Evolutionary conservation across 306 rosid species (phyloP).

Genomic region (Albizia julibrissin): DNA sequence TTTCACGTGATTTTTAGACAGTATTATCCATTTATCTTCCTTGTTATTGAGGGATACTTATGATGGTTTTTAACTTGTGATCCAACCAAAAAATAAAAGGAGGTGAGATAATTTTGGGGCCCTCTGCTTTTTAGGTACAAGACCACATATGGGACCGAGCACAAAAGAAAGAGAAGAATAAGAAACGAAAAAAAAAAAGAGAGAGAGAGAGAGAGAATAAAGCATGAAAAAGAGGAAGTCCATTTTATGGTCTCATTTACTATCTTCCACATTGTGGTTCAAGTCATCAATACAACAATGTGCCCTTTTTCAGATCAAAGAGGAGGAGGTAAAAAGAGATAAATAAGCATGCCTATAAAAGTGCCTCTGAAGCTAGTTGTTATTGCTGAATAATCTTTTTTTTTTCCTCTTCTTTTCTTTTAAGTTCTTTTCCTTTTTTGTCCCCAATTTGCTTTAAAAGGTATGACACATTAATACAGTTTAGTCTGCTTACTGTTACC

Average conservation of each 20-base stretch:
- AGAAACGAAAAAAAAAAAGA: too few species aligned
- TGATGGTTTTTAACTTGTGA: neutral
- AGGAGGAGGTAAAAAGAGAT: neutral
- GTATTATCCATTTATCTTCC: neutral
- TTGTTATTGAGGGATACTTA: neutral
- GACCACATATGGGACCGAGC: neutral
- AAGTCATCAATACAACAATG: conserved; percentile 39
- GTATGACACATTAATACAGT: neutral
- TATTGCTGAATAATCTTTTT: neutral
- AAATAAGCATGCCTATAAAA: conserved; percentile 31
- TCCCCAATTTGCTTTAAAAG: neutral
- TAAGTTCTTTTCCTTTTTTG: neutral
- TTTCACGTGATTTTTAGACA: neutral
- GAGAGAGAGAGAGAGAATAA: neutral
- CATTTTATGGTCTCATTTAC: neutral
- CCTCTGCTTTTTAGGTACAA: neutral
- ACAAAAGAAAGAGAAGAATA: neutral
- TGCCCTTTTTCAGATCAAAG: conserved; percentile 44
- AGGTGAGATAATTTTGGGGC: neutral
- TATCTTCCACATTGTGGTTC: conserved; percentile 17
- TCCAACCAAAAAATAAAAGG: neutral
- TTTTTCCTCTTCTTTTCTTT: neutral
- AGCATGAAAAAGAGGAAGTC: neutral
- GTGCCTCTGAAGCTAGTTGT: neutral
- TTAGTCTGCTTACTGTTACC: conserved; percentile 8